Evolutionary conservation across 1,284 basidiomycete genomes (phyloP).

Genomic region (Tranzscheliella williamsii): DNA sequence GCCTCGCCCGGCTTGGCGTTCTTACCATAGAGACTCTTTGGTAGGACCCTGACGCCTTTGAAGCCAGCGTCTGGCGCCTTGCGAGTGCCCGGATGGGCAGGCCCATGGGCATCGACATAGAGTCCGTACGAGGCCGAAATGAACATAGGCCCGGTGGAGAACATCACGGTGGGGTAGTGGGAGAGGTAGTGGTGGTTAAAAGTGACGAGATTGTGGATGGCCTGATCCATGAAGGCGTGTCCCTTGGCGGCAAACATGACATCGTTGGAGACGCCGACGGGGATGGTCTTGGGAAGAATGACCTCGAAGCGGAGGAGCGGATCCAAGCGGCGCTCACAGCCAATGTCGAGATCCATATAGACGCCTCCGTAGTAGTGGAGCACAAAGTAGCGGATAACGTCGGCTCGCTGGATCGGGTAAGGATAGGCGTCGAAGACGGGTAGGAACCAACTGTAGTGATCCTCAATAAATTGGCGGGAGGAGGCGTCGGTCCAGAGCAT

Average conservation of each 20-base stretch:
- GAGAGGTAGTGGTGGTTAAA: conserved; percentile 91
- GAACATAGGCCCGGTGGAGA: conserved; percentile 78
- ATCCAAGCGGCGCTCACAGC: conserved; percentile 86
- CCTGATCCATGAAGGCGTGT: conserved; percentile 88
- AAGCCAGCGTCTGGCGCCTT: conserved; percentile 71
- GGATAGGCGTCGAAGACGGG: conserved; percentile 88
- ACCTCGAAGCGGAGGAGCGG: conserved; percentile 85
- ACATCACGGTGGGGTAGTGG: conserved; percentile 99
- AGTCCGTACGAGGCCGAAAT: conserved; percentile 56
- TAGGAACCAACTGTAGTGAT: conserved; percentile 88
- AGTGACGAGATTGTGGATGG: conserved; percentile 84
- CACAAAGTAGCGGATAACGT: conserved; percentile 96
- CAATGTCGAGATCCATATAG: conserved; percentile 96
- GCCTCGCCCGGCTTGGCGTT: conserved; percentile 83
- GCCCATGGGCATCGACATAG: conserved; percentile 72
- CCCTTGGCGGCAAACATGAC: conserved; percentile 85
- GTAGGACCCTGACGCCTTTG: conserved; percentile 74
- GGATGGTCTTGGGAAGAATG: conserved; percentile 90
- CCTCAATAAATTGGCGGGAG: conserved; percentile 84
- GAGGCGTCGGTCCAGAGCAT: conserved; percentile 94
- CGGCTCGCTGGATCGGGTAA: conserved; percentile 93
- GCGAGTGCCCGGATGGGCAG: conserved; percentile 80
- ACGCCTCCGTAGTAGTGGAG: conserved; percentile 89
- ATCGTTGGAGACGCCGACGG: conserved; percentile 86
- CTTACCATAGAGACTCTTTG: conserved; percentile 93